Conservation (phyloP, 2,329 filamentous ascomycete species). For the Diaporthe caulivora region DNA sequence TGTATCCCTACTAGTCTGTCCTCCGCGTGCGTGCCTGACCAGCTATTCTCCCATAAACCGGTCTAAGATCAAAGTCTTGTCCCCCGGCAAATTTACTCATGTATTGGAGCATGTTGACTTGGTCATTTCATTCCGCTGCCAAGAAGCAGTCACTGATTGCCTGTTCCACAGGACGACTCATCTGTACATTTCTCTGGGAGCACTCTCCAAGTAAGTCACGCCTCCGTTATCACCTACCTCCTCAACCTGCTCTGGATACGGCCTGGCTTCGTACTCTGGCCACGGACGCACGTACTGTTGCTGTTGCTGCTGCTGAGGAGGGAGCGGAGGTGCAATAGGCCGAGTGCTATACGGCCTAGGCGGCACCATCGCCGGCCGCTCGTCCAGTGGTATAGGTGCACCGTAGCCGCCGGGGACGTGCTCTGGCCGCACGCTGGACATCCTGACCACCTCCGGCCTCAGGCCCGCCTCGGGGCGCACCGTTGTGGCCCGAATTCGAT, state of each 20-base stretch:
- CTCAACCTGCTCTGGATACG: constrained; percentile 28
- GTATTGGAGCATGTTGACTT: background rate
- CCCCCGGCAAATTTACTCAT: background rate
- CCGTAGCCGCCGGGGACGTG: constrained; percentile 60
- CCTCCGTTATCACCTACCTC: constrained; percentile 50
- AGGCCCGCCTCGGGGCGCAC: constrained; percentile 60
- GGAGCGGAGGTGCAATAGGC: constrained; percentile 47
- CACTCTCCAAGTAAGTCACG: constrained; percentile 43
- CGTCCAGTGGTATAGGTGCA: constrained; percentile 50
- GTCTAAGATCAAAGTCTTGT: background rate
- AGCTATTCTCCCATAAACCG: background rate
- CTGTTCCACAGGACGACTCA: constrained; percentile 2
- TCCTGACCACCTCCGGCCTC: constrained; percentile 55
- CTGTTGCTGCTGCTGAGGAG: constrained; percentile 28
- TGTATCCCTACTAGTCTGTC: background rate
- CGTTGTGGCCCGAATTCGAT: constrained; percentile 66
- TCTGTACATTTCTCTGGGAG: constrained; percentile 36
- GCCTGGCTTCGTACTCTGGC: constrained; percentile 36
- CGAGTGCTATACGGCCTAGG: constrained; percentile 50
- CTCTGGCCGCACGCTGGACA: constrained; percentile 69
- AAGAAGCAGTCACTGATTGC: background rate
- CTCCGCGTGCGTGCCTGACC: background rate
- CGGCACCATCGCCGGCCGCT: constrained; percentile 48
- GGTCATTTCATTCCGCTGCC: background rate
- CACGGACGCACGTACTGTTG: constrained; percentile 38